Evolutionary conservation across 2,329 filamentous ascomycete species (phyloP).

Genomic region (Lasiodiplodia citricola): DNA sequence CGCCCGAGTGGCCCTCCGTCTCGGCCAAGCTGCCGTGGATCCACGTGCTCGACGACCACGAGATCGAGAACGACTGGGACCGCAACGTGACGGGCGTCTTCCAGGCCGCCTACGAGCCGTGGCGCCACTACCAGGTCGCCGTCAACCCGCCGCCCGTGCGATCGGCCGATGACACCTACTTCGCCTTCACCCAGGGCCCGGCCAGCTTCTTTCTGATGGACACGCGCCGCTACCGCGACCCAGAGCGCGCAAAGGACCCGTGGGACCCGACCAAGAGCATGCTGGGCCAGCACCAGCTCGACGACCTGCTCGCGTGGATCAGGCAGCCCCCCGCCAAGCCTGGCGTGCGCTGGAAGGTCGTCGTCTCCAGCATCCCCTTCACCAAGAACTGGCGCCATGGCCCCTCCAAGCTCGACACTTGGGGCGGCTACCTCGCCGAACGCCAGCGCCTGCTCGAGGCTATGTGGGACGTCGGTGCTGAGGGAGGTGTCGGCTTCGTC

Average conservation of each 20-base stretch:
- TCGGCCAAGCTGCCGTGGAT: slow-evolving; percentile 91
- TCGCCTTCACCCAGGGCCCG: slow-evolving; percentile 86
- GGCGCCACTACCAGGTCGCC: slow-evolving; percentile 81
- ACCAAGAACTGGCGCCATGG: slow-evolving; percentile 98
- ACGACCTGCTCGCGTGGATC: slow-evolving; percentile 80
- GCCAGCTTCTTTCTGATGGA: slow-evolving; percentile 95
- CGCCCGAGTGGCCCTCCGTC: slow-evolving; percentile 83
- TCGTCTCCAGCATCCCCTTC: slow-evolving; percentile 89
- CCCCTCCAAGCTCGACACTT: slow-evolving; percentile 75
- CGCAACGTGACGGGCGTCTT: slow-evolving; percentile 82
- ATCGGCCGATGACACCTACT: slow-evolving; percentile 73
- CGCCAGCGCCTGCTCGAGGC: slow-evolving; percentile 80
- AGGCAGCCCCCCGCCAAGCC: slow-evolving; percentile 68
- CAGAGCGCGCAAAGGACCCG: slow-evolving; percentile 65
- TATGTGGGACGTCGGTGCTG: slow-evolving; percentile 84
- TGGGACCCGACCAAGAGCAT: slow-evolving; percentile 77
- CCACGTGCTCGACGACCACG: slow-evolving; percentile 95
- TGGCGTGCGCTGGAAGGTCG: slow-evolving; percentile 90
- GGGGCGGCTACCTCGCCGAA: slow-evolving; percentile 89
- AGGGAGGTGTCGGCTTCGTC: slow-evolving; percentile 75
- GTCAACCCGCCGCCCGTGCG: slow-evolving; percentile 78
- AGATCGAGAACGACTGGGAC: slow-evolving; percentile 94
- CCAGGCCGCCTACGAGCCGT: slow-evolving; percentile 79
- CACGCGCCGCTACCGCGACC: slow-evolving; percentile 82
- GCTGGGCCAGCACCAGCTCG: slow-evolving; percentile 79